Base-by-base conservation (phyloP, 331 rosid species). In the Spiraea crenata region DNA sequence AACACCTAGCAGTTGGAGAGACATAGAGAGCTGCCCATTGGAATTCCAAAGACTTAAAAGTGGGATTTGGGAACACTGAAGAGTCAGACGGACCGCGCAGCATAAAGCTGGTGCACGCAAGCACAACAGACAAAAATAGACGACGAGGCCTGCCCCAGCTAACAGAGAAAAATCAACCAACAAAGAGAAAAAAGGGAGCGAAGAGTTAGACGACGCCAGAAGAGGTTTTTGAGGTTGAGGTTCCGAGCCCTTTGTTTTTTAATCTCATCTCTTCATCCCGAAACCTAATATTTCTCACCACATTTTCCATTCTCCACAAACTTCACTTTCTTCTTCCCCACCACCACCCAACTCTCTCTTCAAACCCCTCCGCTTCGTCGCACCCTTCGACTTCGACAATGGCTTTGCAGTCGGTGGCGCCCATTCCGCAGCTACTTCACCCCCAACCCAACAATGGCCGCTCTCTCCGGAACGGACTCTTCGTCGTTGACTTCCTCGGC, bases 341-440 rank as follows among this genome's bases (percentile, higher is more conserved):
- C 12, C 62, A 65, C 25, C 65, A 2, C 39, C 11, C 63, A 8
- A 25, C 2, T 57, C 63, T 1, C 9, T 1, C 61, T 15, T 56
- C n/a, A 63, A 35, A 47, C 12, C 66, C 31, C 20, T 54, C 34
- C 31, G 2, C 8, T 14, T 47, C 35, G 11, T 25, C 57, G 48
- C 50, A 20, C 50, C 15, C 57, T 50, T 16, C 65, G 5, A 39
- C 41, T 1, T 71, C 40, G 82, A 25, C 31, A 34, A 57, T 88
- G 92, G 97, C 90, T 75, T 60, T 88, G 54, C 84, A 84, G 73
- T 52, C 90, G 4, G 79, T 82, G 60, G 65, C 84, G 17, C 64
- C 39, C 40, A 35, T 80, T 55, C 67, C 84, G 57, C 88, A 77
- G 25, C 73, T 85, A 1, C 76, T 76, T 9, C 86, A 75, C 40